Evolutionary conservation across 148 eudicot genomes (phyloP), one percentile per base, ranked within the genome.

Genomic region (Rhododendron williamsianum): DNA sequence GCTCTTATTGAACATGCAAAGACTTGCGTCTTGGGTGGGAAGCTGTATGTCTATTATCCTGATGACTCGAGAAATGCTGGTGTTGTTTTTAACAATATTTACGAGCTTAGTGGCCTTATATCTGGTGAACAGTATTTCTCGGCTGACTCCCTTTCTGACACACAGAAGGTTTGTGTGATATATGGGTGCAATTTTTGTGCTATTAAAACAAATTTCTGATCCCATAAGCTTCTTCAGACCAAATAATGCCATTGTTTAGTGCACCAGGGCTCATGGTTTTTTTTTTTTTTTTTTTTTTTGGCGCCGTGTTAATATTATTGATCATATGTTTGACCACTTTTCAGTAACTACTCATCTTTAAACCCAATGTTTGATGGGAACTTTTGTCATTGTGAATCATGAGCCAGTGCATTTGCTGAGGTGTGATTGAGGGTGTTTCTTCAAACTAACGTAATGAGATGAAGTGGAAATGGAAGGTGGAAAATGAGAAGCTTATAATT

Each of bases 1-100:
- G 96, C 96, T 86, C 94, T 96, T 48, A 88, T 96, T 89, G 98
- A 96, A 78, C 98, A 96, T 82, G 94, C 98, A 76, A 96, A 96
- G 91, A 96, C 98, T 43, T 94, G 98, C 87, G 95, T 90, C 78
- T 83, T 94, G 85, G 93, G 98, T 80, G 96, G 95, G 90, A 96
- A 94, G 89, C 90, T 93, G 81, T 94, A 94, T 90, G 94, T 96
- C 8, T 96, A 94, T 88, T 96, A 94, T 82, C 73, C 95, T 58
- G 95, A 96, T 77, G 96, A 96, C 76, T 82, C 90, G 25, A 92
- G 94, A 90, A 91, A 87, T 74, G 88, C 93, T 33, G 98, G 98
- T 56, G 98, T 93, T 81, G 96, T 88, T 58, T 96, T 96, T 86
- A 96, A 96, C 91, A 92, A 96, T 74, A 96, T 96, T 45, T 96